Evolutionary conservation across 2,329 filamentous ascomycete genomes (phyloP).

Genomic region (Pyrenochaeta sp.): DNA sequence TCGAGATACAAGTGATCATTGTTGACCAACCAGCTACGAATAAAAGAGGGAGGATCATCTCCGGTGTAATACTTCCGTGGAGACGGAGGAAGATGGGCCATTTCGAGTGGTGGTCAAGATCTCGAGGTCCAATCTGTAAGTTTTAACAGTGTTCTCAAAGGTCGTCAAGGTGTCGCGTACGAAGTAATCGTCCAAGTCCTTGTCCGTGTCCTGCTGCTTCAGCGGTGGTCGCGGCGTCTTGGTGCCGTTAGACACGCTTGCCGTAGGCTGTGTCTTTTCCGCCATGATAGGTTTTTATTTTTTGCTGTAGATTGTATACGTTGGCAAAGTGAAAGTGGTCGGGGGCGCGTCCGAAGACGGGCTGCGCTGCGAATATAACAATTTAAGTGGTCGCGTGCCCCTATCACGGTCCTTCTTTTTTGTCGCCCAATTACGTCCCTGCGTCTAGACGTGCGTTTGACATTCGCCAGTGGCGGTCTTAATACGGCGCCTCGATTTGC

Average conservation of each 20-base stretch:
- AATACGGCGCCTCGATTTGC: constrained; percentile 15
- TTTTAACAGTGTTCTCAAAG: constrained; percentile 16
- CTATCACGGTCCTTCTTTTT: not conserved
- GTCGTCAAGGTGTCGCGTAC: constrained; percentile 43
- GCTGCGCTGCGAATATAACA: not conserved
- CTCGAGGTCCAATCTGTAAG: constrained; percentile 64
- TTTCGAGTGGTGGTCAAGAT: constrained; percentile 77
- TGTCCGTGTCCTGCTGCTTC: constrained; percentile 36
- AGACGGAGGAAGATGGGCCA: constrained; percentile 77
- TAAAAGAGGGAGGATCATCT: constrained; percentile 74
- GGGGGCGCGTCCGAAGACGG: not conserved
- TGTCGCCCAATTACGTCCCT: constrained; percentile 2
- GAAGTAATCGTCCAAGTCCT: constrained; percentile 66
- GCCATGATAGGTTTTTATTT: constrained; percentile 11
- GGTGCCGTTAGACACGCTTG: constrained; percentile 21
- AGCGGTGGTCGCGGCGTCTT: constrained; percentile 14
- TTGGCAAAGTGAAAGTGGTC: not conserved
- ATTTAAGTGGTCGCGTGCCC: constrained; percentile 12
- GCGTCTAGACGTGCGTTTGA: constrained; percentile 20
- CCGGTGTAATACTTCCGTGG: constrained; percentile 76
- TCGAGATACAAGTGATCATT: constrained; percentile 62
- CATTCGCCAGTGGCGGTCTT: constrained; percentile 17
- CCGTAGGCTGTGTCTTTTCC: constrained; percentile 23
- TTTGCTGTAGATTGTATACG: not conserved
- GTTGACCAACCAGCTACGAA: constrained; percentile 73